phyloP scores from a whole-genome alignment of 2,329 filamentous ascomycete genomes.

The Aspergillus versicolor region DNA sequence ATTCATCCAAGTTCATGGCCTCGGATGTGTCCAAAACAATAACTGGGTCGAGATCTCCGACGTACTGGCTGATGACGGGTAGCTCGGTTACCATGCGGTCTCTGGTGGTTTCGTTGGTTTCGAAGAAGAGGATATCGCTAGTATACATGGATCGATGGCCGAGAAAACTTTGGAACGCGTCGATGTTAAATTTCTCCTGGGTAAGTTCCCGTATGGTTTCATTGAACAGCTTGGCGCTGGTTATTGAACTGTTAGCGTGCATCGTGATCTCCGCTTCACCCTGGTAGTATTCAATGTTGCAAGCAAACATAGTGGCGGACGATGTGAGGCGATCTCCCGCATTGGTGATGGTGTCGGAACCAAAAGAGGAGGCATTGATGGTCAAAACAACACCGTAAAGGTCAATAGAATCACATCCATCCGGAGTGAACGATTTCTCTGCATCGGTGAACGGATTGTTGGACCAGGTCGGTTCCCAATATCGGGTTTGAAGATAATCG shows the following conservation, averaged over 20 bases:
- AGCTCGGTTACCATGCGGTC: constrained; percentile 29
- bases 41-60: constrained; percentile 31
- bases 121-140: constrained; percentile 34
- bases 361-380: constrained; percentile 25
- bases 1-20: constrained; percentile 28
- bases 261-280: constrained; percentile 29
- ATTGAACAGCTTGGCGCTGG: constrained; percentile 20
- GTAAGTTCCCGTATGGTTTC: constrained; percentile 18
- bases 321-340: constrained; percentile 21
- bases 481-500: constrained; percentile 34
- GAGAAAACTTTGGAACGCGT: constrained; percentile 31
- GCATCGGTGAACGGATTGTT: constrained; percentile 10
- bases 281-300: constrained; percentile 30
- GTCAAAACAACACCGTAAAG: constrained; percentile 34
- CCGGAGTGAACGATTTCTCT: constrained; percentile 24
- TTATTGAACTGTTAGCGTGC: constrained; percentile 37
- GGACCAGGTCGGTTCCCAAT: constrained; percentile 33
- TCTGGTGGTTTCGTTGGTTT: constrained; percentile 27
- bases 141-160: constrained; percentile 33
- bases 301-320: constrained; percentile 31
- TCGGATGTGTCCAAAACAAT: constrained; percentile 30
- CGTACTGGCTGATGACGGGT: constrained; percentile 31
- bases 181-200: constrained; percentile 27
- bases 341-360: constrained; percentile 8
- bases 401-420: constrained; percentile 31